Base-by-base conservation (phyloP, 73 alveolate species). In the Paramecium pentaurelia region DNA sequence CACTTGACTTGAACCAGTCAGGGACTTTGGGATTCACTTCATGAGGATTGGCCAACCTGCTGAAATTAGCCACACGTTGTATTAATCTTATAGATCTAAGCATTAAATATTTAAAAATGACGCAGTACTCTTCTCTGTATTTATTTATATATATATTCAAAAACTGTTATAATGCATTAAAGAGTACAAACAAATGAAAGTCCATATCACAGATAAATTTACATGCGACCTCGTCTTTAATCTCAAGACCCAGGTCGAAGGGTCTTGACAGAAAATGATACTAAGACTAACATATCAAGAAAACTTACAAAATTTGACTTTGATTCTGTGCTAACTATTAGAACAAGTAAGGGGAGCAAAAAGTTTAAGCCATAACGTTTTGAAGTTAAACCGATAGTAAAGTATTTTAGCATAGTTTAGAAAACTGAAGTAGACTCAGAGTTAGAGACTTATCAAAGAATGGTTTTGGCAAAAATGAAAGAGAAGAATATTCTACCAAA, bases 121-220 rank as follows among this genome's bases (percentile, higher is more conserved):
- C 84, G 84, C 84, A 64, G 84, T 7, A 64, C 51, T 64, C 36
- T 54, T 16, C 70, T n/a, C 36, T 54, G 32, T 6, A 18, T 54
- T 18, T 54, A 54, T 54, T 54, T 54, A 54, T 54, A 54, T 54
- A 64, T 64, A 64, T 64, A 64, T 64, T 64, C 27, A 64, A 64
- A 64, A 34, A 28, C 87, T 73, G 87, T 73, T 73, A 73, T 73
- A 73, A 73, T 73, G 87, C 87, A 73, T 73, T 73, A 73, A 18
- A 34, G 87, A 73, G 64, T 73, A 34, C 36, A n/a, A 9, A 73
- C 87, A 32, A 73, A 40, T 73, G 87, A 73, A 20, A 73, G 87
- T 37, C 87, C 87, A 37, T 73, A 73, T 18, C 54, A 73, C 22
- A 32, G 87, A 16, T 38, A 73, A 40, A 12, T 73, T 5, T 30